Conservation (phyloP, 1,284 basidiomycete species). For the Mycena sp. region DNA sequence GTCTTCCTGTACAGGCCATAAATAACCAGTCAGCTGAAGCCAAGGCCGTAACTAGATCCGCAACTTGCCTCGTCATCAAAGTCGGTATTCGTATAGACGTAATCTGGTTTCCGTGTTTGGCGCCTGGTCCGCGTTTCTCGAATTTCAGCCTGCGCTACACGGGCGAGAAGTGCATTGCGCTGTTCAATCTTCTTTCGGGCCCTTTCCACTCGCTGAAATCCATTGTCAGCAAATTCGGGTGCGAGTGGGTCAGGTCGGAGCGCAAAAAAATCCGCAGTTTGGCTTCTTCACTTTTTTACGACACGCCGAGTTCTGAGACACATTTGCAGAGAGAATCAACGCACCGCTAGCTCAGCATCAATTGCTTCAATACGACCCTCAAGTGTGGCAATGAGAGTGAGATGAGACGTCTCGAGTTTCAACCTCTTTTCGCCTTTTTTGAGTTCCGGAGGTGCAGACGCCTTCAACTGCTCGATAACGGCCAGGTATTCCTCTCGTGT, state of each 20-base stretch:
- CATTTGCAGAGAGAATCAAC: conserved; percentile 40
- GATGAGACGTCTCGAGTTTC: conserved; percentile 66
- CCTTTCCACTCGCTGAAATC: conserved; percentile 72
- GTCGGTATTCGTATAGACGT: conserved; percentile 69
- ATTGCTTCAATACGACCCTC: conserved; percentile 71
- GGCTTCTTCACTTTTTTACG: background rate
- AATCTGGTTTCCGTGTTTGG: conserved; percentile 76
- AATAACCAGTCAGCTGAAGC: conserved; percentile 41
- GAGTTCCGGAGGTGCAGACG: conserved; percentile 54
- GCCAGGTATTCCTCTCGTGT: conserved; percentile 75
- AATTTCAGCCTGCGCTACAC: conserved; percentile 72
- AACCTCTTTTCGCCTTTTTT: conserved; percentile 59
- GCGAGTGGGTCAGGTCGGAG: too few relatives aligned
- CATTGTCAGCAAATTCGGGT: too few relatives aligned
- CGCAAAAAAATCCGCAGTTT: background rate
- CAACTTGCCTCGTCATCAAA: conserved; percentile 55
- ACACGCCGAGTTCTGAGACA: background rate
- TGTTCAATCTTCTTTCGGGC: conserved; percentile 75
- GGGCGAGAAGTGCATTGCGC: conserved; percentile 50
- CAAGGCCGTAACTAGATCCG: conserved; percentile 9
- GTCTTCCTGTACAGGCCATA: conserved; percentile 59
- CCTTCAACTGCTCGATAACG: conserved; percentile 68
- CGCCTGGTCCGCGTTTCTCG: conserved; percentile 79
- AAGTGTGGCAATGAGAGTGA: conserved; percentile 65
- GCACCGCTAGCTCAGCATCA: conserved; percentile 74